These are phyloP conservation scores for Solanum acaule DNA, from an alignment of 257 asterid species.

Conservation along the genomic window DNA sequence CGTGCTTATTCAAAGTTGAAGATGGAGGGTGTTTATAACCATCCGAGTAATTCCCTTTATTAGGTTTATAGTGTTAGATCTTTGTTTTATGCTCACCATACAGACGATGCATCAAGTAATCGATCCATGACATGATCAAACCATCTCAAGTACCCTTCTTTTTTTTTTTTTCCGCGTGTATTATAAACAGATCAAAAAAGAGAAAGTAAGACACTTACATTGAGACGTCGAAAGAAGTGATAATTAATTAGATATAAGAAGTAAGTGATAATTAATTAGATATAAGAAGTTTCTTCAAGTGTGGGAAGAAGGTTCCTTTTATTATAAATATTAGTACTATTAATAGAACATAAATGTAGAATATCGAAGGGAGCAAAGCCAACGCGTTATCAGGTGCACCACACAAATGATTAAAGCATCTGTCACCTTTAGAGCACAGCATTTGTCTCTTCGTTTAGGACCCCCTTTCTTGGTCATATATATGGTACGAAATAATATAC, in stretches of 20 bases:
- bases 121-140: background rate
- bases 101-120: background rate
- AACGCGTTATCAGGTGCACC: slow-evolving; percentile 2
- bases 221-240: background rate
- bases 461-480: background rate
- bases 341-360: background rate
- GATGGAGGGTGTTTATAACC: background rate
- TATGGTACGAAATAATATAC: background rate
- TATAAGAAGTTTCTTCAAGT: background rate
- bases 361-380: background rate
- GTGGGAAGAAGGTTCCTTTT: background rate
- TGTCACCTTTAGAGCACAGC: background rate
- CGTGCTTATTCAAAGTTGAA: too few relatives aligned
- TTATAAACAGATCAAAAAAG: background rate
- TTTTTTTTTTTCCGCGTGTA: background rate
- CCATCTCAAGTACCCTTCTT: background rate
- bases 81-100: background rate
- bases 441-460: background rate
- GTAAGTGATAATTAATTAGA: background rate
- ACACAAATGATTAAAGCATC: background rate
- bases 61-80: background rate
- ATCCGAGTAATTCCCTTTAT: background rate
- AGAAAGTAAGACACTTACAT: background rate
- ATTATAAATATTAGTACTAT: background rate
- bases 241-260: background rate